Evolutionary conservation across 1,139 yeast species (phyloP).

Genomic region (Protomyces macrosporus): DNA sequence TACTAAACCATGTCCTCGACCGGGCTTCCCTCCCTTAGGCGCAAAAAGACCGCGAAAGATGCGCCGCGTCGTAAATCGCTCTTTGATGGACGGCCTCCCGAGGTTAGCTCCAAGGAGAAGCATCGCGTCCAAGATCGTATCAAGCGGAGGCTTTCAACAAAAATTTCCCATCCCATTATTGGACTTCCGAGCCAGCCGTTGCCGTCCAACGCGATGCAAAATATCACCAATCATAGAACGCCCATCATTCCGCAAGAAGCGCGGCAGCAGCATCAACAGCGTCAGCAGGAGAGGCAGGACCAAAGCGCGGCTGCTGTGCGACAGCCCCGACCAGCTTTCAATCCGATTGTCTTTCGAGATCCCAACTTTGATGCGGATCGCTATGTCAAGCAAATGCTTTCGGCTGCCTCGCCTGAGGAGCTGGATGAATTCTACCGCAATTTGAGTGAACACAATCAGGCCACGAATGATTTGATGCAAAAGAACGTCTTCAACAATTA

Average conservation of each 20-base stretch:
- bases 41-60: constrained; percentile 18
- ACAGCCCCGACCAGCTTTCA: constrained; percentile 3
- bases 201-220: constrained; percentile 8
- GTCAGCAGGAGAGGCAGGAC: background rate
- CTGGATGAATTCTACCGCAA: constrained; percentile 24
- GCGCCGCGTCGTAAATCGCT: constrained; percentile 17
- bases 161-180: constrained; percentile 9
- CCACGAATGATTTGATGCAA: constrained; percentile 27
- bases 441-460: constrained; percentile 20
- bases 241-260: constrained; percentile 18
- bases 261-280: background rate
- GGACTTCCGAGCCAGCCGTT: constrained; percentile 2
- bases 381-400: constrained; percentile 23
- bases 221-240: constrained; percentile 11
- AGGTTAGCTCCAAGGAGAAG: constrained; percentile 21
- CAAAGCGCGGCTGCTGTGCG: background rate
- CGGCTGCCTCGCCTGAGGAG: constrained; percentile 29
- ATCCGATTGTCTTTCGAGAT: constrained; percentile 22
- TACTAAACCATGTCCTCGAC: constrained; percentile 1
- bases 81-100: constrained; percentile 14
- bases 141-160: constrained; percentile 20
- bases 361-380: constrained; percentile 26
- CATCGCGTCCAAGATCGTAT: constrained; percentile 17
- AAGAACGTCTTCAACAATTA: constrained; percentile 29
- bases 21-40: constrained; percentile 12